These are phyloP conservation scores for Aspergillus alliaceus DNA, from an alignment of 2,329 filamentous ascomycete species.

Conservation along the genomic window DNA sequence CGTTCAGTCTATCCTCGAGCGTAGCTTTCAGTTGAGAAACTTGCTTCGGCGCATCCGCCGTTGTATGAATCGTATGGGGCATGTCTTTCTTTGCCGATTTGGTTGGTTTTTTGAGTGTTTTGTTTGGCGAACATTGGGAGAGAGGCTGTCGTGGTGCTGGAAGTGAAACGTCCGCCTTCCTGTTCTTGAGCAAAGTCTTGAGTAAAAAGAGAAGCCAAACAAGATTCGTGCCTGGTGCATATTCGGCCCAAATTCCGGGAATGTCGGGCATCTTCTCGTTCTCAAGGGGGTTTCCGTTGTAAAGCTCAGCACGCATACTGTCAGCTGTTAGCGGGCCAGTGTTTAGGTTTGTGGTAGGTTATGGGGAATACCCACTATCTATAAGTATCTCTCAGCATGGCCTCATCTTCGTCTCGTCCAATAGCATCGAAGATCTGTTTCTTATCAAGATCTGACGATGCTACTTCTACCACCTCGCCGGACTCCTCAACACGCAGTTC, in stretches of 20 bases:
- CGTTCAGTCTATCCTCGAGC: conserved; percentile 32
- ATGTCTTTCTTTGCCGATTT: conserved; percentile 9
- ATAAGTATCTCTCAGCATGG: conserved; percentile 42
- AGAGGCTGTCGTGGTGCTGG: conserved; percentile 29
- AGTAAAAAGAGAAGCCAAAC: conserved; percentile 65
- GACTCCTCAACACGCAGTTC: conserved; percentile 40
- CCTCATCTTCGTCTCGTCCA: conserved; percentile 43
- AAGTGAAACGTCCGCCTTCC: conserved; percentile 21
- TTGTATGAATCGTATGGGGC: conserved; percentile 4
- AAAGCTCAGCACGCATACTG: conserved; percentile 44
- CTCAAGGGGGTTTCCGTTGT: conserved; percentile 45
- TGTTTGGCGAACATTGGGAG: conserved; percentile 34
- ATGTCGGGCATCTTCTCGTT: conserved; percentile 34
- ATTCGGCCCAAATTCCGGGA: conserved; percentile 53
- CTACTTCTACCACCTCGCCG: conserved; percentile 29
- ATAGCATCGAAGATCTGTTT: conserved; percentile 45
- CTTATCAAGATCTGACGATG: conserved; percentile 44
- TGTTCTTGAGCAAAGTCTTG: conserved; percentile 52
- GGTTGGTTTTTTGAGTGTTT: conserved; percentile 14
- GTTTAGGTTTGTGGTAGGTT: not conserved
- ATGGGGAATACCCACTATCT: conserved; percentile 34
- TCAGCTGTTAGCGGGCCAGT: not conserved
- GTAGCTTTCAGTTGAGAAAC: conserved; percentile 28
- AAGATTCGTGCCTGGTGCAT: conserved; percentile 61
- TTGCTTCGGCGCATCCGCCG: conserved; percentile 13